These are phyloP conservation scores for Scenedesmus sp. DNA, from an alignment of 163 green algal genomes.

Conservation along the genomic window DNA sequence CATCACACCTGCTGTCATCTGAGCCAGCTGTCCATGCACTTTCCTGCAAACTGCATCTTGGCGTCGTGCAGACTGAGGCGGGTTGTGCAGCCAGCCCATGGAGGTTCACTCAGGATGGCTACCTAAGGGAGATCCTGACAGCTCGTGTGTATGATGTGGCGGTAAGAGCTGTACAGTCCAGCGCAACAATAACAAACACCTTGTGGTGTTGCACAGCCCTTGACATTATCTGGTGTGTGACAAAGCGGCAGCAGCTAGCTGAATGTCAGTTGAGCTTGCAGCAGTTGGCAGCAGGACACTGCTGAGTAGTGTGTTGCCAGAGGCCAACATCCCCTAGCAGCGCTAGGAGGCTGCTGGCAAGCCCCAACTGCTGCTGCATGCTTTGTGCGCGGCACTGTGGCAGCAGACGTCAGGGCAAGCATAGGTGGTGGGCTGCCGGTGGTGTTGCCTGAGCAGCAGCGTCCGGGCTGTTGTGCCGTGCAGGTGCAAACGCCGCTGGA, in stretches of 20 bases:
- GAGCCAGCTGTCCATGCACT: not conserved
- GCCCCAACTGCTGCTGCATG: too few species aligned
- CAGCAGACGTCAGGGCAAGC: too few species aligned
- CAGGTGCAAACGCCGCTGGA: constrained; percentile 91
- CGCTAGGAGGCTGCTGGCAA: too few species aligned
- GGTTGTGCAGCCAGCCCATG: constrained; percentile 73
- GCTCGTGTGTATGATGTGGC: constrained; percentile 97
- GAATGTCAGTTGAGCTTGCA: too few species aligned
- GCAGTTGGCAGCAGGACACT: too few species aligned
- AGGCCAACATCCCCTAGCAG: too few species aligned
- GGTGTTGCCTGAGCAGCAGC: not conserved
- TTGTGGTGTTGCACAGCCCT: not conserved
- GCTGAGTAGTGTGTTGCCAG: too few species aligned
- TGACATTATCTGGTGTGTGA: not conserved
- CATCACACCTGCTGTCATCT: too few species aligned
- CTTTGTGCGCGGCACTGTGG: too few species aligned
- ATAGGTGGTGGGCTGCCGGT: not conserved
- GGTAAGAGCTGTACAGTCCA: constrained; percentile 53
- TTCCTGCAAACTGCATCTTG: not conserved
- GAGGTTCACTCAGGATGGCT: constrained; percentile 81
- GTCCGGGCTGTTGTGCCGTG: not conserved
- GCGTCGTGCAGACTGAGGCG: constrained; percentile 43
- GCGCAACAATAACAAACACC: not conserved
- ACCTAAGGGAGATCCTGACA: constrained; percentile 93
- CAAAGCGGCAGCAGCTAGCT: not conserved